Evolutionary conservation across 352 stramenopile species (phyloP), one percentile per base, ranked within the genome.

Genomic region (Globisporangium alternatum): DNA sequence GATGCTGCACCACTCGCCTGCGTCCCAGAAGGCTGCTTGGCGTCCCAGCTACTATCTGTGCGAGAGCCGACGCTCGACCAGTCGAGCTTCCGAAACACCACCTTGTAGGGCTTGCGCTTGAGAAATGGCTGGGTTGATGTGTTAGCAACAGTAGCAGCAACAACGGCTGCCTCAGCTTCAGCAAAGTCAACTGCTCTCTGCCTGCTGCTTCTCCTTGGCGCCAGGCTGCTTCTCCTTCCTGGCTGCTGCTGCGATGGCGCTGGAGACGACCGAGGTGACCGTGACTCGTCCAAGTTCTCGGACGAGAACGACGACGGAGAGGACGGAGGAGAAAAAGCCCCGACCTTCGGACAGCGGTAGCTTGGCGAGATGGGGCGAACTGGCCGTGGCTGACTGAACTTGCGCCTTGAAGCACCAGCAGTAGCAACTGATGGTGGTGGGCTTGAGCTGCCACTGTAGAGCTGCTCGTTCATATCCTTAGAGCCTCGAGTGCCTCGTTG

Each of bases 21-120:
- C 4, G 3, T 47, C 6, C 41, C 41, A 9, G 41, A 5, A 19
- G 41, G 13, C 13, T 47, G 13, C 41, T 47, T 47, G 12, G 52
- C 30, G 52, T 45, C 56, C 57, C 71, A 78, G 39, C 78, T 81
- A 33, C 80, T 86, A 52, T 86, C 75, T 0, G 79, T 90, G 66
- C 88, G 86, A 17, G 81, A 71, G 2, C 60, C n/a, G 45, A 90
- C 76, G 4, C 62, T 65, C 0, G 79, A 86, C 81, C 79, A 90
- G 53, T 90, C 74, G 5, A 89, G 57, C 43, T 83, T 84, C 44
- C 74, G 67, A 43, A 90, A 89, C 6, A 90, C 79, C 22, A 89
- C 72, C 61, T 88, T 83, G 68, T 83, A 83, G 17, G 75, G 81
- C 49, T 90, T 90, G n/a, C 79, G 77, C 61, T 82, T 87, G 37